Conservation (phyloP, 305 asterid species). For the Solanum aculeatissimum region DNA sequence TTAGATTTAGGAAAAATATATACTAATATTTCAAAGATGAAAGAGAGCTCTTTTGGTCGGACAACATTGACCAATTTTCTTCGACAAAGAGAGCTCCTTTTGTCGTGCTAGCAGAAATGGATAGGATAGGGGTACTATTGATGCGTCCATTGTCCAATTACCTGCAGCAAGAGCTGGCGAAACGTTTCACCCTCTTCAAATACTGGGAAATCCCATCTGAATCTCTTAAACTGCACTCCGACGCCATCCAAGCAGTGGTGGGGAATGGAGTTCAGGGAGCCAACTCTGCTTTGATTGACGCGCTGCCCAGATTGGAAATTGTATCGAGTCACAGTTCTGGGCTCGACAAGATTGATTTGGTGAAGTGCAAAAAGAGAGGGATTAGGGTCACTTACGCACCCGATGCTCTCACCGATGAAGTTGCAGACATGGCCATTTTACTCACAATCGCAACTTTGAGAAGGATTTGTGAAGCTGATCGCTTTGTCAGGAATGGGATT, state of each 20-base stretch:
- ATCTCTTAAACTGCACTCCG: slow-evolving; percentile 26
- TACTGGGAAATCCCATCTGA: slow-evolving; percentile 38
- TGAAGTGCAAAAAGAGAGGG: slow-evolving; percentile 42
- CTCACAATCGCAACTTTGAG: slow-evolving; percentile 43
- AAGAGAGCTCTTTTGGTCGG: not conserved
- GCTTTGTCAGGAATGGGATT: slow-evolving; percentile 29
- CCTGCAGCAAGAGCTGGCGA: slow-evolving; percentile 34
- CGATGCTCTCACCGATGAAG: slow-evolving; percentile 40
- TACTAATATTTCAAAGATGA: not conserved
- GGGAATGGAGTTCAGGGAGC: slow-evolving; percentile 40
- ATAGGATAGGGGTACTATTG: slow-evolving; percentile 26
- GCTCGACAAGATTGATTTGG: slow-evolving; percentile 46
- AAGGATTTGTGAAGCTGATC: slow-evolving; percentile 40
- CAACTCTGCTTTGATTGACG: slow-evolving; percentile 36
- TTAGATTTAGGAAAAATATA: not conserved
- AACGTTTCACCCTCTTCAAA: slow-evolving; percentile 34
- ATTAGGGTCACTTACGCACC: slow-evolving; percentile 52
- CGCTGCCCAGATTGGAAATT: slow-evolving; percentile 41
- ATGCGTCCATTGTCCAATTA: slow-evolving; percentile 43
- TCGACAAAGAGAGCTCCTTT: not conserved
- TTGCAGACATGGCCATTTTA: slow-evolving; percentile 49
- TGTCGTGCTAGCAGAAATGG: slow-evolving; percentile 13
- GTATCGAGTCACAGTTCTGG: slow-evolving; percentile 57
- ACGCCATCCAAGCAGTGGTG: slow-evolving; percentile 37
- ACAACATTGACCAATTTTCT: not conserved